Evolutionary conservation across 2,329 filamentous ascomycete genomes (phyloP), one percentile per base, ranked within the genome.

Genomic region (Microcyclospora pomicola): DNA sequence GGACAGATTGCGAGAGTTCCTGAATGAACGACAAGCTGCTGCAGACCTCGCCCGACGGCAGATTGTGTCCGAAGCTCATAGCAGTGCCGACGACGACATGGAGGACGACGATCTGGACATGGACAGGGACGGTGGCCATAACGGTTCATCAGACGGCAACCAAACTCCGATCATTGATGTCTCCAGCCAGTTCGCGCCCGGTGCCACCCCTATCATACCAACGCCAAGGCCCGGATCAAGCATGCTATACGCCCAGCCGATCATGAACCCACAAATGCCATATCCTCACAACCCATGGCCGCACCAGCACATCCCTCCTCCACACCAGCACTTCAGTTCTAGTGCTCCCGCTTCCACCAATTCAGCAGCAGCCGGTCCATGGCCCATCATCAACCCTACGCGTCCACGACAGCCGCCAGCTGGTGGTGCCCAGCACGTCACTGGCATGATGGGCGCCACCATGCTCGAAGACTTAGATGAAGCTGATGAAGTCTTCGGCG

Each of bases 1-100:
- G 2, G 67, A 68, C 31, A 73, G 75, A 31, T 73, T 98, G 16
- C 80, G 88, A 31, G 72, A 79, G 19, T 82, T 86, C 54, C 69
- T 98, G 30, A 92, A 86, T 47, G 60, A 62, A 44, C 50, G 52
- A 36, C 50, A 51, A 35, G 42, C 43, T 7, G 42, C 45, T 12
- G 37, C 35, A 19, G 42, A 39, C 28, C 41, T 35, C 9, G 42
- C 37, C 29, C 47, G 42, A 14, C 19, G 19, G 19, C 19, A 24
- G 19, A 24, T 5, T 24, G 19, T 24, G 7, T 49, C 48, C 12
- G 41, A 38, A 24, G 45, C 44, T 11, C 42, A 44, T 1, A 36
- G 39, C 12, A 41, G 47, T 11, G 47, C 35, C 7, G 29, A 27
- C 24, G 32, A 38, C 15, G 42, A 30, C 5, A 38, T 42, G 30